Evolutionary conservation across 2,329 filamentous ascomycete species (phyloP), one percentile per base, ranked within the genome.

Genomic region (Trematosphaeria pertusa): DNA sequence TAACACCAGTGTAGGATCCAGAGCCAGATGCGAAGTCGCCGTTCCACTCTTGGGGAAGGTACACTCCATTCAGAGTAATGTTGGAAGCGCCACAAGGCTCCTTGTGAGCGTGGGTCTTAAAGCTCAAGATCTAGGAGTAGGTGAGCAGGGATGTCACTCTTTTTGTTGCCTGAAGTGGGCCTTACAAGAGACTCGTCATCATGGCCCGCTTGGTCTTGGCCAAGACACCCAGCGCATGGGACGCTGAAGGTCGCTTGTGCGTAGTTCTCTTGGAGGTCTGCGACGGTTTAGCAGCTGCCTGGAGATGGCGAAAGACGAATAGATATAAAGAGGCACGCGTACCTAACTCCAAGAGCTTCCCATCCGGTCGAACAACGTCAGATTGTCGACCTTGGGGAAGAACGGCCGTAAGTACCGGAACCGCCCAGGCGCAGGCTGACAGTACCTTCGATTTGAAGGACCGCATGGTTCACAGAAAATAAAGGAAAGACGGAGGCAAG

Each of bases 191-290:
- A 65, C 56, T 73, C 71, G 71, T 74, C 71, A 73, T 67, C 65
- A 52, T 61, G 61, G 62, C 58, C 58, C 59, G 64, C 67, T 64
- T 69, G 62, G 53, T 56, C 50, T 54, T 48, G 50, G 72, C 71
- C 66, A 72, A 73, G 73, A 73, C 71, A 76, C 48, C 68, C 65
- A 44, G 50, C 55, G 63, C 72, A 74, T 26, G 74, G 70, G 30
- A 77, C 61, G 39, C 61, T 65, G 67, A 78, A 76, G 38, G 68
- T 74, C 47, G 73, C 73, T 65, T 72, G 63, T 41, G 66, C 66
- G 61, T 70, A 69, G 44, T 56, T 61, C 38, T 67, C 59, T 37
- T 65, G 66, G 43, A 64, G 43, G 42, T 70, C 69, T 72, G 43
- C n/a, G 44, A 20, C 32, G 8, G 31, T 45, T 69, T 52, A 71